Base-by-base conservation (phyloP, 768 basidiomycete genomes). In the Tylopilus felleus region DNA sequence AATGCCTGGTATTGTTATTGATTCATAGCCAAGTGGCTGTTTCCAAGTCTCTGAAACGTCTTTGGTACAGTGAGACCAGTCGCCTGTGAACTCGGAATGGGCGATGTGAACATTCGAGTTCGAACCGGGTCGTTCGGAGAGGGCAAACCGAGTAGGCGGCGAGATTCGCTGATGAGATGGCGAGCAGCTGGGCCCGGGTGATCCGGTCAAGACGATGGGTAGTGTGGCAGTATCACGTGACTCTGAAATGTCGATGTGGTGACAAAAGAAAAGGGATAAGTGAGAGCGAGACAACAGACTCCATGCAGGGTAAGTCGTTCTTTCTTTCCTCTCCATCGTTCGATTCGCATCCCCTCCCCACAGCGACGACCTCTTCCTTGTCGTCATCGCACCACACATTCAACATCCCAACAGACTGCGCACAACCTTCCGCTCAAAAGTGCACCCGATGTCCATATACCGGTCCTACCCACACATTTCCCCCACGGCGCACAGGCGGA, bases 401-500 rank as follows among this genome's bases (percentile, higher is more conserved):
- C 57, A 45, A 36, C 45, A 63, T 70, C 35, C 47, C 59, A 28
- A 22, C 54, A 9, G 58, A 56, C 53, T 52, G 58, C 28, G 50
- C 31, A n/a, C 58, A 53, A 21, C 41, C 57, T 14, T 49, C 58
- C 35, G 33, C 55, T n/a, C 68, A 69, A 60, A 69, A 71, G 56
- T 69, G 68, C 28, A 69, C 68, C 42, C 60, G 68, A 56, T 69
- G 68, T 57, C 46, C 67, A 10, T 71, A 71, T 31, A 53, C 68
- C 5, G 68, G 69, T 0, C 65, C 69, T 10, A 35, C 63, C 14
- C 58, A 65, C 40, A 40, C 57, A 0, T 69, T 71, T 45, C 68
- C 68, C 21, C 61, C 63, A 7, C 69, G 69, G 13, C 68, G 68
- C 56, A 64, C 63, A 0, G 69, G 69, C 45, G 59, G 58, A 1